phyloP scores from a whole-genome alignment of 768 basidiomycete genomes.

The Mycena belliarum region DNA sequence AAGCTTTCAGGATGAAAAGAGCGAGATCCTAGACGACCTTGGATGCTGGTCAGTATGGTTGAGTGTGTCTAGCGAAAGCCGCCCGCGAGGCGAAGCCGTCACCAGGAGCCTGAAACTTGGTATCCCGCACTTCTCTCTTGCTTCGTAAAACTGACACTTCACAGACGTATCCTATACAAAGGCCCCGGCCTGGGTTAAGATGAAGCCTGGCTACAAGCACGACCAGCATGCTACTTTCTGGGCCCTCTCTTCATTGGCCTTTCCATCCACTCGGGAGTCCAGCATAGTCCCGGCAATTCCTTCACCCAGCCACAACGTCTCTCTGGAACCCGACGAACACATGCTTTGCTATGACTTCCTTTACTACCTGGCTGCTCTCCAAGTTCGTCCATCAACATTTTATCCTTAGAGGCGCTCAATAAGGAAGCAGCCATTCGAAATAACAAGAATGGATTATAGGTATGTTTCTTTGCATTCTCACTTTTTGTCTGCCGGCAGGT shows the following conservation, averaged over 20 bases:
- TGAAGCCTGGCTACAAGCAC: no score
- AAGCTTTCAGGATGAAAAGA: slow-evolving; percentile 16
- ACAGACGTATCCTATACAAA: slow-evolving; percentile 21
- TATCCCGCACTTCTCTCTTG: background rate
- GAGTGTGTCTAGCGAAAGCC: no score
- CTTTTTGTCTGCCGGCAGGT: no score
- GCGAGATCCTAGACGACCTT: slow-evolving; percentile 12
- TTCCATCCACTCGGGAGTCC: slow-evolving; percentile 1
- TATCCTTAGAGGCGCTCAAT: no score
- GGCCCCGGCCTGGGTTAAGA: slow-evolving; percentile 13
- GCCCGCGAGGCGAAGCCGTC: no score
- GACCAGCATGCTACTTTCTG: background rate
- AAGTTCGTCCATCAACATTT: no score
- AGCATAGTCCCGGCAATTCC: slow-evolving; percentile 1
- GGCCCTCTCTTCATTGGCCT: slow-evolving; percentile 12
- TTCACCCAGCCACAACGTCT: background rate
- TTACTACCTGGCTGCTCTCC: background rate
- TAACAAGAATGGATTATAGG: no score
- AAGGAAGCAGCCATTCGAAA: no score
- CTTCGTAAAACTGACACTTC: slow-evolving; percentile 11
- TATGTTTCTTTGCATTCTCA: no score
- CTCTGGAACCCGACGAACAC: slow-evolving; percentile 14
- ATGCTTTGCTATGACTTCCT: slow-evolving; percentile 18
- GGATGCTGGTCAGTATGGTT: slow-evolving; percentile 15
- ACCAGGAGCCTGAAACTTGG: no score